Base-by-base conservation (phyloP, 257 asterid genomes). In the Penstemon davidsonii region DNA sequence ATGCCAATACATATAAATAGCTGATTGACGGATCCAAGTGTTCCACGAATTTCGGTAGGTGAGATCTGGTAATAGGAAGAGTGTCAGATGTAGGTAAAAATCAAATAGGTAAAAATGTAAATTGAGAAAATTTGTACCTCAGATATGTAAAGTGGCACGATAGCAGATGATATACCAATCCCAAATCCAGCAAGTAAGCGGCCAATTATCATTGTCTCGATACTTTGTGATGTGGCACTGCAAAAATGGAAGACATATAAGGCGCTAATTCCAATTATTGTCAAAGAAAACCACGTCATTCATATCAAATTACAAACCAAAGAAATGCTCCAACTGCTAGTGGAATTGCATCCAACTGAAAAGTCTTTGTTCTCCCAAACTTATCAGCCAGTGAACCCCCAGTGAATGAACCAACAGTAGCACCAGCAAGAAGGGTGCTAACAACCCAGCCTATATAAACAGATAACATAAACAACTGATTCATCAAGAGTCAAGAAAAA, bases 111-210 rank as follows among this genome's bases (percentile, higher is more conserved):
- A 52, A 50, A 62, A 33, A 45, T 60, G 19, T 7, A 55, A 59
- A 62, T 33, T 57, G 12, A 67, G 65, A 55, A 62, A 38, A 59
- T 60, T 39, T 61, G 73, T 60, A 93, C 98, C 97, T 93, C 98
- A 64, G 98, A 93, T 75, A 93, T 90, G 86, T 93, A 93, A 74
- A 93, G 98, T 60, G 98, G 98, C 43, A 93, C 98, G 58, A 93
- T 84, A 71, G 96, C 98, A 62, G 98, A 93, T 50, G 97, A 88
- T 75, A 93, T 80, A 64, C 98, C 98, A 69, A 93, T 90, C 66
- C 98, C 98, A 62, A 93, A 69, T 64, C 98, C 98, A 73, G 86
- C 84, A 60, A 93, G 89, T 71, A 92, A 70, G 42, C 98, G 93
- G 5, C 98, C 98, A 76, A 88, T 71, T 73, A 93, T 85, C 98